Percentiles rank a stretch among this genome's conserved stretches.
These are phyloP conservation scores for Chalciporus piperatus DNA, from an alignment of 768 basidiomycete species.

Conservation along the genomic window DNA sequence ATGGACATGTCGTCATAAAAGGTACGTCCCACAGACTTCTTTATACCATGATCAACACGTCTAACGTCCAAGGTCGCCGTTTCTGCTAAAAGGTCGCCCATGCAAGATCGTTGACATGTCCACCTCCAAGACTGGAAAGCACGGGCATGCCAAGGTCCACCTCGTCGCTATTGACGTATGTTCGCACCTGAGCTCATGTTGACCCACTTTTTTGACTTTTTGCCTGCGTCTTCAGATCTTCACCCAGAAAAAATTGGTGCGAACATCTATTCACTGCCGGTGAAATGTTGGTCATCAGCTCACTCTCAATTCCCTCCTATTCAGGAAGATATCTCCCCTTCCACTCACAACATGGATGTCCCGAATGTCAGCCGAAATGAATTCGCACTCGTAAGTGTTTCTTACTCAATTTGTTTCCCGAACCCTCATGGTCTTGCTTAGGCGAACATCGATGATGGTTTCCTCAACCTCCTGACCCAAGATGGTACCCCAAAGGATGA, in stretches of 20 bases:
- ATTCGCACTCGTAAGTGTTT: conserved; percentile 73
- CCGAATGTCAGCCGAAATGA: conserved; percentile 90
- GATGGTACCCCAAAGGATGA: conserved; percentile 89
- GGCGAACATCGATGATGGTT: conserved; percentile 91
- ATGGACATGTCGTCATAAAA: conserved; percentile 96
- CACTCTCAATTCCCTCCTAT: conserved; percentile 1
- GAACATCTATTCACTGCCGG: conserved; percentile 28
- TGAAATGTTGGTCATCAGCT: not conserved
- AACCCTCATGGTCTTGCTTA: conserved; percentile 25
- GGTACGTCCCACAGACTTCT: conserved; percentile 34
- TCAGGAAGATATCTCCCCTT: conserved; percentile 91
- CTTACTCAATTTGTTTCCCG: not conserved
- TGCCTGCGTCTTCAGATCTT: conserved; percentile 69
- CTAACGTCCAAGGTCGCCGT: not conserved
- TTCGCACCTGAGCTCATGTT: conserved; percentile 17
- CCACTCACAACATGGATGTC: conserved; percentile 99
- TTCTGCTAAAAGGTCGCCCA: conserved; percentile 59
- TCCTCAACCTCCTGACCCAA: conserved; percentile 87
- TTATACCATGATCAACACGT: not conserved
- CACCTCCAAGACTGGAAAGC: conserved; percentile 99
- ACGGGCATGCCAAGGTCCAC: conserved; percentile 99
- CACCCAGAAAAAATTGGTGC: conserved; percentile 93
- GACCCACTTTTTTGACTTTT: not conserved
- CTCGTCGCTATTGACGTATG: conserved; percentile 93
- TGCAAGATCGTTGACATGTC: conserved; percentile 99